These are phyloP conservation scores for Zostera marina DNA, from an alignment of 116 monocot species.

Conservation along the genomic window DNA sequence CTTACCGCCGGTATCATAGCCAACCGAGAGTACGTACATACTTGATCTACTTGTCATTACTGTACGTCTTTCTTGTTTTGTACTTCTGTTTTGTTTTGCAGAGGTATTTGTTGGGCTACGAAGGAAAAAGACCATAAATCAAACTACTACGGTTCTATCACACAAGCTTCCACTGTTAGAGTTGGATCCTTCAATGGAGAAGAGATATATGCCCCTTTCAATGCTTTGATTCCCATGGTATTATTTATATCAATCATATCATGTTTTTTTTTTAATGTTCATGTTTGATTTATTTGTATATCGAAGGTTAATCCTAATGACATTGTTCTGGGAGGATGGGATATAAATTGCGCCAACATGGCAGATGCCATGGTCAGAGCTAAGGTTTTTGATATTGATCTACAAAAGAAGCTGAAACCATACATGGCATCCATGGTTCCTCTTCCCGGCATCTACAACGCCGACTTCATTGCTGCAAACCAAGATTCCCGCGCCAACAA, in stretches of 20 bases:
- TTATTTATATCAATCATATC: not conserved
- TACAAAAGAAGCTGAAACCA: slow-evolving; percentile 94
- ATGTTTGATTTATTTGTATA: not conserved
- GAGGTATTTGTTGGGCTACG: slow-evolving; percentile 95
- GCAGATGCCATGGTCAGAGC: slow-evolving; percentile 89
- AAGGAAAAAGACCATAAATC: slow-evolving; percentile 93
- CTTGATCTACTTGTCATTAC: not conserved
- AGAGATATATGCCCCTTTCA: slow-evolving; percentile 95
- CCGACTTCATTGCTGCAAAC: slow-evolving; percentile 93
- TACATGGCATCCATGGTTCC: slow-evolving; percentile 97
- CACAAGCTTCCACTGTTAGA: slow-evolving; percentile 78
- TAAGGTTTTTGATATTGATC: slow-evolving; percentile 93
- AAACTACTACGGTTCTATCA: slow-evolving; percentile 92
- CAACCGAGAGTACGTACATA: slow-evolving; percentile 64
- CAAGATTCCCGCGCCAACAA: slow-evolving; percentile 76
- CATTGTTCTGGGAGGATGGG: slow-evolving; percentile 92
- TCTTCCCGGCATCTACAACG: slow-evolving; percentile 76
- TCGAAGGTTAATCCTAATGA: slow-evolving; percentile 99
- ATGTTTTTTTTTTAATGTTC: not conserved
- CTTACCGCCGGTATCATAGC: slow-evolving; percentile 95
- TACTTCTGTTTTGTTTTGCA: slow-evolving; percentile 4
- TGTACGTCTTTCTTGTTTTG: not conserved
- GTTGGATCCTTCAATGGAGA: slow-evolving; percentile 94
- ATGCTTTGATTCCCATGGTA: slow-evolving; percentile 94
- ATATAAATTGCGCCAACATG: slow-evolving; percentile 85